phyloP scores from a whole-genome alignment of 345 rosid genomes.

The Laguncularia racemosa region DNA sequence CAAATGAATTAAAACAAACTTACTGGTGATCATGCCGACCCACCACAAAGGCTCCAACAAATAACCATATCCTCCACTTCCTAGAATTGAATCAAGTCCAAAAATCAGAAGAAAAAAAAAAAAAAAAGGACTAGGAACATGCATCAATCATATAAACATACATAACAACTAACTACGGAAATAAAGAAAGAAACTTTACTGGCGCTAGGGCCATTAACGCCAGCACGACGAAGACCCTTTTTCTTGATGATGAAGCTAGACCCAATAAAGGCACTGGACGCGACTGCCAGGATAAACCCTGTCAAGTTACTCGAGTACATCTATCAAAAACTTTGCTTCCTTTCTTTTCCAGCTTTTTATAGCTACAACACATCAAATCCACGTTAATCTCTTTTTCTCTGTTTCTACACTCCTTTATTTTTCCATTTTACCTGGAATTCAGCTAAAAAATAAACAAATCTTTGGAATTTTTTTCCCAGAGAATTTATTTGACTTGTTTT shows the following conservation, averaged over 20 bases:
- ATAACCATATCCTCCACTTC: slow-evolving; percentile 42
- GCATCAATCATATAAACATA: not conserved
- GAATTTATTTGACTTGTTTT: not conserved
- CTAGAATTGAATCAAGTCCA: slow-evolving; percentile 11
- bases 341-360: not conserved
- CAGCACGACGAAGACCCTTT: slow-evolving; percentile 20
- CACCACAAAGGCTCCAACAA: slow-evolving; percentile 49
- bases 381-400: too few relatives aligned
- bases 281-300: slow-evolving; percentile 17
- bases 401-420: too few relatives aligned
- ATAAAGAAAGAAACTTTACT: not conserved
- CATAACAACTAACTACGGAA: not conserved
- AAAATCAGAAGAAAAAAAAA: not conserved
- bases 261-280: slow-evolving; percentile 20
- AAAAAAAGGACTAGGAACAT: not conserved
- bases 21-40: slow-evolving; percentile 51
- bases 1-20: slow-evolving; percentile 1
- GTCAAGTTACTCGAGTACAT: slow-evolving; percentile 20
- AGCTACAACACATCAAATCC: not conserved
- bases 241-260: slow-evolving; percentile 24
- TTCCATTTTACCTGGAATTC: not conserved
- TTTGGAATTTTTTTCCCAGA: not conserved
- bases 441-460: not conserved
- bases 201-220: slow-evolving; percentile 15
- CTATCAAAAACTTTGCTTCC: not conserved